Evolutionary conservation across 345 rosid genomes (phyloP).

Genomic region (Abelmoschus esculentus): DNA sequence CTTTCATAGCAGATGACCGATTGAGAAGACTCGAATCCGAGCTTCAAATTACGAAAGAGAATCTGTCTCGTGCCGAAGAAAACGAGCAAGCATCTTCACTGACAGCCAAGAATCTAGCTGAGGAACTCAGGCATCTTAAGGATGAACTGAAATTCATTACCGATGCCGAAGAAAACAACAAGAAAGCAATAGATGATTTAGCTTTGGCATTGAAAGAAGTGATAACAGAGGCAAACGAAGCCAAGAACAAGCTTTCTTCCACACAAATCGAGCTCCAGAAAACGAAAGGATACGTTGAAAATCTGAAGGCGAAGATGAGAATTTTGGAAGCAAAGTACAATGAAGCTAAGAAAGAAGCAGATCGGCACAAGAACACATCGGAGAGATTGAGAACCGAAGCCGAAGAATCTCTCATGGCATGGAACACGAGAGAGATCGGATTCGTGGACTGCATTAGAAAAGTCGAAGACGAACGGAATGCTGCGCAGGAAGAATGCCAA

Average conservation of each 20-base stretch:
- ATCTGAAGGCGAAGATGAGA: constrained; percentile 30
- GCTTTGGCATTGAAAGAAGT: constrained; percentile 81
- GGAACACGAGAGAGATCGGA: constrained; percentile 70
- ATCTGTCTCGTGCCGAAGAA: constrained; percentile 25
- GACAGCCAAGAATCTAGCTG: constrained; percentile 20
- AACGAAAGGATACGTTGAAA: constrained; percentile 23
- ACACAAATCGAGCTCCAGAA: constrained; percentile 39
- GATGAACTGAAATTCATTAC: constrained; percentile 40
- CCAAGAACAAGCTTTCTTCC: constrained; percentile 45
- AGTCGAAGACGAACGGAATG: constrained; percentile 65
- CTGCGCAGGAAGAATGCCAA: constrained; percentile 39
- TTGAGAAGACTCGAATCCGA: constrained; percentile 31
- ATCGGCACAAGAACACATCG: constrained; percentile 39
- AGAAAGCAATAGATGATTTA: constrained; percentile 81
- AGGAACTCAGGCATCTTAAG: constrained; percentile 33
- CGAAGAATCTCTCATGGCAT: constrained; percentile 65
- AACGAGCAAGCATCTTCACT: constrained; percentile 26
- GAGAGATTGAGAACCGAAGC: constrained; percentile 71
- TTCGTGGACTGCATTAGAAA: constrained; percentile 57
- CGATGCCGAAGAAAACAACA: constrained; percentile 66
- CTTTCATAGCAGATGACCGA: constrained; percentile 17
- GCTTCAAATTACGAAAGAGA: constrained; percentile 25
- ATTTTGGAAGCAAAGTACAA: constrained; percentile 25
- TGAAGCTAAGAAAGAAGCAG: constrained; percentile 50
- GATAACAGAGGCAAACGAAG: constrained; percentile 43